A percentile compares a stretch with the other conserved stretches of the same genome.
phyloP scores from a whole-genome alignment of 108 stramenopile genomes.

The Nitzschia sp. region DNA sequence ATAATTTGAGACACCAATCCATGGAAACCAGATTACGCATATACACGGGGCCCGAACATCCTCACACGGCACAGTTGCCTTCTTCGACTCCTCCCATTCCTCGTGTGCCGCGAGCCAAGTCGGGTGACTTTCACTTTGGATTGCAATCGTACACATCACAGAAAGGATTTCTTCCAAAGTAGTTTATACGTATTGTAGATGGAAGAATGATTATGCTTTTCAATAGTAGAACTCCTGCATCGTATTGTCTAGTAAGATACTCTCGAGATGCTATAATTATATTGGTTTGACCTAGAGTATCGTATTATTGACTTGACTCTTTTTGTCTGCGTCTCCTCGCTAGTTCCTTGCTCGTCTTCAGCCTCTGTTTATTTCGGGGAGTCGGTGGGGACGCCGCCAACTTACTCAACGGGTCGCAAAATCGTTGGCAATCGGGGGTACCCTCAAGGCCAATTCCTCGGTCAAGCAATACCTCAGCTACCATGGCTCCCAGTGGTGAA shows the following conservation, averaged over 20 bases:
- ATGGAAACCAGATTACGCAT: conserved; percentile 84
- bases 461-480: conserved; percentile 10
- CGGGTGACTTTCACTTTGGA: conserved; percentile 73
- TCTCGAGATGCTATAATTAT: too few species aligned
- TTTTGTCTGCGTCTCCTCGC: conserved; percentile 16
- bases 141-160: conserved; percentile 40
- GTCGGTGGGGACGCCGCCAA: conserved; percentile 25
- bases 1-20: conserved; percentile 71
- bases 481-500: conserved; percentile 28
- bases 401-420: conserved; percentile 28
- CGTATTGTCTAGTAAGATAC: too few species aligned
- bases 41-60: conserved; percentile 81
- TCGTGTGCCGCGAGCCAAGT: conserved; percentile 48
- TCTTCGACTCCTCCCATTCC: conserved; percentile 34
- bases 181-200: too few species aligned
- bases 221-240: too few species aligned
- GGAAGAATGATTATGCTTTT: too few species aligned
- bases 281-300: too few species aligned
- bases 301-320: too few species aligned
- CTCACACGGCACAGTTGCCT: conserved; percentile 77
- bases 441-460: conserved; percentile 33
- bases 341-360: conserved; percentile 20
- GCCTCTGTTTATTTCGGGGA: conserved; percentile 42
- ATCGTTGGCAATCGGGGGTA: conserved; percentile 27
- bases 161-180: conserved; percentile 17